A percentile compares a stretch with the other conserved stretches of the same genome.
phyloP scores from a whole-genome alignment of 306 rosid species.

The Cicer cuneatum region DNA sequence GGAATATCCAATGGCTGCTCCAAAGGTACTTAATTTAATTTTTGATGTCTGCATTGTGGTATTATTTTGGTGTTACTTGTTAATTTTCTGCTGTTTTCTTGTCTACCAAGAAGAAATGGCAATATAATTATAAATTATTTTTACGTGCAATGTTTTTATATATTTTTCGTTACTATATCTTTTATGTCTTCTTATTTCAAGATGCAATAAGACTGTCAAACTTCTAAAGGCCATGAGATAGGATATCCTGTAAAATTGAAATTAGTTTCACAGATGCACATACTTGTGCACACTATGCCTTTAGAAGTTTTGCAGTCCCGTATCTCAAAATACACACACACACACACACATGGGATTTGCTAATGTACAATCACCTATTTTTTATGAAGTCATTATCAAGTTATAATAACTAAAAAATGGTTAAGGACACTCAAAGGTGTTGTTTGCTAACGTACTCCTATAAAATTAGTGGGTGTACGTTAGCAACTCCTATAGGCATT shows the following conservation, averaged over 20 bases:
- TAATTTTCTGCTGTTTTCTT: neutral
- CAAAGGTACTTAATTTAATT: slow-evolving; percentile 66
- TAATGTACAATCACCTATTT: too few species aligned
- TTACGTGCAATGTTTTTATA: neutral
- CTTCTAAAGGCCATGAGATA: slow-evolving; percentile 5
- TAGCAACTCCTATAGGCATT: too few species aligned
- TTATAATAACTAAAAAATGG: too few species aligned
- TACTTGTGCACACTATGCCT: neutral
- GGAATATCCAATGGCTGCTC: slow-evolving; percentile 99
- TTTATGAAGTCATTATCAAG: too few species aligned
- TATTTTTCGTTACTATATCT: slow-evolving; percentile 2
- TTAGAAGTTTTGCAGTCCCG: too few species aligned
- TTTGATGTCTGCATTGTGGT: neutral
- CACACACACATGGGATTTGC: too few species aligned
- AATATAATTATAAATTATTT: neutral
- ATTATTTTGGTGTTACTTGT: slow-evolving; percentile 22
- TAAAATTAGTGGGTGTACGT: too few species aligned
- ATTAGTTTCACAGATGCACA: neutral
- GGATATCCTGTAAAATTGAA: slow-evolving; percentile 15
- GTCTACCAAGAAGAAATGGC: slow-evolving; percentile 12
- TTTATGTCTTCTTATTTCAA: neutral
- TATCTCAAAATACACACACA: too few species aligned
- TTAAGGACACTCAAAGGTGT: too few species aligned
- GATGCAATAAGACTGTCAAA: neutral
- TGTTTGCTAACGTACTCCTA: too few species aligned